A percentile compares a stretch with the other conserved stretches of the same genome.
phyloP scores from a whole-genome alignment of 2,329 filamentous ascomycete species.

The Penicillium expansum region DNA sequence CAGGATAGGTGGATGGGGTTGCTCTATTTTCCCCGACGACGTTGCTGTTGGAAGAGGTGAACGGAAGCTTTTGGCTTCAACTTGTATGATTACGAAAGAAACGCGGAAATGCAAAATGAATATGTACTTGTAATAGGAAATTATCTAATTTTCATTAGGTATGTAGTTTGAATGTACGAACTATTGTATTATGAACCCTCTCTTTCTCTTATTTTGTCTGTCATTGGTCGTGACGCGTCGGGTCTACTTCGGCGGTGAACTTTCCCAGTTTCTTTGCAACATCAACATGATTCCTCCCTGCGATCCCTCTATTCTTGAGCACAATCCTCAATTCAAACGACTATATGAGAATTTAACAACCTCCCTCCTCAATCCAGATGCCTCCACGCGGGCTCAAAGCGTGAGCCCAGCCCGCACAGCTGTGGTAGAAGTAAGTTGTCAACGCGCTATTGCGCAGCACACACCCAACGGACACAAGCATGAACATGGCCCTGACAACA shows the following conservation, averaged over 20 bases:
- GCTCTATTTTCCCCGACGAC: conserved; percentile 15
- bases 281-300: conserved; percentile 44
- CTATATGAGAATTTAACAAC: conserved; percentile 42
- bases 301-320: conserved; percentile 38
- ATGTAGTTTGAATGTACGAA: neutral
- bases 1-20: conserved; percentile 1
- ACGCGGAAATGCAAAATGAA: conserved; percentile 35
- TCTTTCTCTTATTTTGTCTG: neutral
- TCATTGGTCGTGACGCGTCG: neutral
- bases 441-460: neutral
- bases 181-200: neutral
- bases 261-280: conserved; percentile 10
- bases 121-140: conserved; percentile 20
- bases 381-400: conserved; percentile 36
- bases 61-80: conserved; percentile 19
- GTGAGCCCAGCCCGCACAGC: conserved; percentile 30
- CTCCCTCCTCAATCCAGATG: conserved; percentile 40
- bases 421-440: conserved; percentile 33
- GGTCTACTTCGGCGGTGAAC: conserved; percentile 19
- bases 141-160: neutral
- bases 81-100: conserved; percentile 42
- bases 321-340: conserved; percentile 44
- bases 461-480: neutral
- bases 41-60: conserved; percentile 16
- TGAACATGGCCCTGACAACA: neutral